phyloP scores from a whole-genome alignment of 176 grass and related monocot genomes.

The Leersia perrieri region DNA sequence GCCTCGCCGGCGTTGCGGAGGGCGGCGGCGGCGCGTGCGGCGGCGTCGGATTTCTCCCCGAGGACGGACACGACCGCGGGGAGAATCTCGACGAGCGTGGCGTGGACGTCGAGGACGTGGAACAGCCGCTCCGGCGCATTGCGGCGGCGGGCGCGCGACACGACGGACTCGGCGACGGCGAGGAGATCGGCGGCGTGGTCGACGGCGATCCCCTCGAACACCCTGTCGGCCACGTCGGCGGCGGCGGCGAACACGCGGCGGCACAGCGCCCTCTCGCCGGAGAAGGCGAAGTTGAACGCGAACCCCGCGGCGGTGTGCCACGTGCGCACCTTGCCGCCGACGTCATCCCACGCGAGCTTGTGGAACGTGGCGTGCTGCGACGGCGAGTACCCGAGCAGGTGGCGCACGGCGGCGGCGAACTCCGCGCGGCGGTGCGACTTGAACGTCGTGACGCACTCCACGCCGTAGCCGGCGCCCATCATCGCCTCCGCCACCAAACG shows the following conservation, averaged over 20 bases:
- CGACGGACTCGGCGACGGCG: constrained; percentile 33
- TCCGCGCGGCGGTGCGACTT: constrained; percentile 42
- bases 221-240: constrained; percentile 29
- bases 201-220: constrained; percentile 42
- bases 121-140: constrained; percentile 61
- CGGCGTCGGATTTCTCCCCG: constrained; percentile 2
- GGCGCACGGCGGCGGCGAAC: constrained; percentile 24
- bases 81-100: constrained; percentile 25
- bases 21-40: not conserved
- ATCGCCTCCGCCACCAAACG: constrained; percentile 43
- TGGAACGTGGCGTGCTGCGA: constrained; percentile 6
- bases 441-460: constrained; percentile 64
- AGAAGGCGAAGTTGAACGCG: constrained; percentile 43
- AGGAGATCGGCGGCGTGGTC: constrained; percentile 44
- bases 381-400: constrained; percentile 44
- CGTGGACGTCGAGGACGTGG: constrained; percentile 68
- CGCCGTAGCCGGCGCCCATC: constrained; percentile 69
- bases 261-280: constrained; percentile 44
- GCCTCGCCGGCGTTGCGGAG: constrained; percentile 35
- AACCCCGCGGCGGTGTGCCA: constrained; percentile 40
- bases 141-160: constrained; percentile 35
- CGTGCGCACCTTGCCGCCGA: constrained; percentile 45
- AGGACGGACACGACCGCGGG: constrained; percentile 43
- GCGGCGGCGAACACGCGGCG: constrained; percentile 38
- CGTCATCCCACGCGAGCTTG: constrained; percentile 49